Evolutionary conservation across 129 eudicot genomes (phyloP).

Genomic region (Saussurea involucrata): DNA sequence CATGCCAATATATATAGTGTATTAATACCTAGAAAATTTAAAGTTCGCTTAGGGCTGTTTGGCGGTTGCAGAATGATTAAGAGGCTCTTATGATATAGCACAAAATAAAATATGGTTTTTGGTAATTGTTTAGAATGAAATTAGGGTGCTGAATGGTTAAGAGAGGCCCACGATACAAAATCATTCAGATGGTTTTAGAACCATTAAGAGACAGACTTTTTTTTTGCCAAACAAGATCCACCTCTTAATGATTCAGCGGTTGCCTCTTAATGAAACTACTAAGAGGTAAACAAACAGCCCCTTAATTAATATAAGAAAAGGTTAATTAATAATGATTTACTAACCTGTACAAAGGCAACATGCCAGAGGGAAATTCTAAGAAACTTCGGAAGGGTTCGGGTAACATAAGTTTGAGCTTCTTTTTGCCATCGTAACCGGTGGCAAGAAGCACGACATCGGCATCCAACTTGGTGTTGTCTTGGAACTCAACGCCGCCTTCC

Average conservation of each 20-base stretch:
- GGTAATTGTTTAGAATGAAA: too few relatives aligned
- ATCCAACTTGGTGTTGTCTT: slow-evolving; percentile 52
- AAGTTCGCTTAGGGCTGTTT: not conserved
- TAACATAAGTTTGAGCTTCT: slow-evolving; percentile 48
- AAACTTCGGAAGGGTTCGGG: slow-evolving; percentile 59
- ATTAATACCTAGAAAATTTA: not conserved
- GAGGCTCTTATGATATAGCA: too few relatives aligned
- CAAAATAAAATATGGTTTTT: too few relatives aligned
- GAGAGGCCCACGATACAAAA: too few relatives aligned
- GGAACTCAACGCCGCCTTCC: slow-evolving; percentile 65
- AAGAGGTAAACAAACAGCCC: too few relatives aligned
- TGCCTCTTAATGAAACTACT: too few relatives aligned
- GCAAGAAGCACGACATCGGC: slow-evolving; percentile 69
- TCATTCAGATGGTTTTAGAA: too few relatives aligned
- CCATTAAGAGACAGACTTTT: too few relatives aligned
- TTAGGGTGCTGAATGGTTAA: too few relatives aligned
- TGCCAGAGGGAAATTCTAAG: slow-evolving; percentile 48
- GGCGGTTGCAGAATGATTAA: too few relatives aligned
- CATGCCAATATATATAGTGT: not conserved
- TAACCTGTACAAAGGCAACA: slow-evolving; percentile 70
- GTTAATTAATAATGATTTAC: not conserved
- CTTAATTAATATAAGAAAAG: not conserved
- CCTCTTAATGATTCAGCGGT: too few relatives aligned
- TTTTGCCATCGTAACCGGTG: slow-evolving; percentile 73
- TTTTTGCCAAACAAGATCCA: too few relatives aligned